A percentile compares a stretch with the other conserved stretches of the same genome.
phyloP scores from a whole-genome alignment of 2,329 filamentous ascomycete species.

The Proliferodiscus dingleyae region DNA sequence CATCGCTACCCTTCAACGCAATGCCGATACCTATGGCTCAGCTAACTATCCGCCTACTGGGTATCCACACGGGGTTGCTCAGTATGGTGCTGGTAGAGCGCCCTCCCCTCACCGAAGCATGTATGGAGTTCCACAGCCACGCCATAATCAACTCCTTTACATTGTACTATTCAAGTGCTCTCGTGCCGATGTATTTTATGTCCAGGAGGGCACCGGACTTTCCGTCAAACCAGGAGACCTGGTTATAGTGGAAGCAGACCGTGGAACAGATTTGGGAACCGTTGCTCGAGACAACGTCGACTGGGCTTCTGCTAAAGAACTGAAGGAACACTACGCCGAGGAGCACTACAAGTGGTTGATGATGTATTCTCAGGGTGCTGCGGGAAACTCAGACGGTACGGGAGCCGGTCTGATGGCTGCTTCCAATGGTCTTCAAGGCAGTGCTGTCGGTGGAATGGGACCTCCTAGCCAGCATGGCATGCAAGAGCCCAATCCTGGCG shows the following conservation, averaged over 20 bases:
- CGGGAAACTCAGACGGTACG: conserved; percentile 54
- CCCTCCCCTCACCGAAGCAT: conserved; percentile 58
- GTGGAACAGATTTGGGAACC: conserved; percentile 90
- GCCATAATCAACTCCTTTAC: conserved; percentile 68
- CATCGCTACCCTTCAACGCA: conserved; percentile 21
- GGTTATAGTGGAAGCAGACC: conserved; percentile 96
- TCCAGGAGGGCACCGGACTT: conserved; percentile 90
- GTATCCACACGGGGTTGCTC: conserved; percentile 21
- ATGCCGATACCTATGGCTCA: conserved; percentile 19
- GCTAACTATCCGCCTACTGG: conserved; percentile 19
- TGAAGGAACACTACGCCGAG: conserved; percentile 87
- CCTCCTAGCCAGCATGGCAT: conserved; percentile 68
- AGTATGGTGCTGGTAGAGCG: conserved; percentile 37
- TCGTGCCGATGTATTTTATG: conserved; percentile 92
- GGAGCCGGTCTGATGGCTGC: conserved; percentile 59
- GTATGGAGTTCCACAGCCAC: conserved; percentile 56
- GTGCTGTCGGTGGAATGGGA: conserved; percentile 73
- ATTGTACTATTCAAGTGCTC: conserved; percentile 97
- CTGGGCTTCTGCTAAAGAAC: conserved; percentile 79
- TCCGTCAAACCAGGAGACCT: conserved; percentile 87
- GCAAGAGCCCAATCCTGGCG: conserved; percentile 65
- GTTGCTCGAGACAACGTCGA: conserved; percentile 85
- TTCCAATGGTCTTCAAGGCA: conserved; percentile 59
- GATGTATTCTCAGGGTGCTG: conserved; percentile 88
- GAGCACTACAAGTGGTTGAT: conserved; percentile 98